phyloP scores from a whole-genome alignment of 1,284 basidiomycete species.

The Cryptococcus sp. region DNA sequence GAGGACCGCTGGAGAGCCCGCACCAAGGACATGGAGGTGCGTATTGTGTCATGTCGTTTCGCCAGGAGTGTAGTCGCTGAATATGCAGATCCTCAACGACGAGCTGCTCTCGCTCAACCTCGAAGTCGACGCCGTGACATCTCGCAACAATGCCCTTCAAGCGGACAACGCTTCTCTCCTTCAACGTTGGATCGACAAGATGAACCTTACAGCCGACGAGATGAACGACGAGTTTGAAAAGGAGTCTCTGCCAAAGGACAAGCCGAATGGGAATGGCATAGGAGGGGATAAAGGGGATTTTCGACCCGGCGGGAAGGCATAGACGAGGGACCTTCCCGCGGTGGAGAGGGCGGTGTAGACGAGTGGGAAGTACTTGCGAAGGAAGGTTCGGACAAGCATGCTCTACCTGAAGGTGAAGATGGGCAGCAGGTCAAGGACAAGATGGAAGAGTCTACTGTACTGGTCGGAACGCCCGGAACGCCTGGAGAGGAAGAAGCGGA shows the following conservation, averaged over 20 bases:
- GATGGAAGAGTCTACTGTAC: background rate
- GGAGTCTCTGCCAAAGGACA: constrained; percentile 15
- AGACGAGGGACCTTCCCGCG: constrained; percentile 5
- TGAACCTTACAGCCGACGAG: constrained; percentile 84
- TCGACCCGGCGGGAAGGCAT: constrained; percentile 31
- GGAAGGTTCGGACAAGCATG: background rate
- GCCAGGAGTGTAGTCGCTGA: background rate
- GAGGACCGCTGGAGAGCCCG: constrained; percentile 81
- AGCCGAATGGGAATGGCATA: background rate
- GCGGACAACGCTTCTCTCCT: constrained; percentile 91
- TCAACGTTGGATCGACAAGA: constrained; percentile 91
- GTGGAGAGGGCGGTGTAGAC: background rate
- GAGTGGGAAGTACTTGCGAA: constrained; percentile 2
- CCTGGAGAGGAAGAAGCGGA: background rate
- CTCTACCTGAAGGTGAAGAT: too few species aligned
- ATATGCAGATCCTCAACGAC: constrained; percentile 75
- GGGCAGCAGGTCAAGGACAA: background rate
- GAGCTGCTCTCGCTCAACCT: constrained; percentile 85
- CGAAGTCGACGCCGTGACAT: constrained; percentile 81
- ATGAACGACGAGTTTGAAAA: constrained; percentile 72
- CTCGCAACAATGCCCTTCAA: constrained; percentile 74
- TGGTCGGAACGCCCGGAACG: background rate
- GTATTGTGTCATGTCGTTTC: constrained; percentile 16
- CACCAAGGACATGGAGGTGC: constrained; percentile 77
- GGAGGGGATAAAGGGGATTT: constrained; percentile 23